Evolutionary conservation across 1,139 yeast genomes (phyloP), one percentile per base, ranked within the genome.

Genomic region (Eremothecium cymbalariae): DNA sequence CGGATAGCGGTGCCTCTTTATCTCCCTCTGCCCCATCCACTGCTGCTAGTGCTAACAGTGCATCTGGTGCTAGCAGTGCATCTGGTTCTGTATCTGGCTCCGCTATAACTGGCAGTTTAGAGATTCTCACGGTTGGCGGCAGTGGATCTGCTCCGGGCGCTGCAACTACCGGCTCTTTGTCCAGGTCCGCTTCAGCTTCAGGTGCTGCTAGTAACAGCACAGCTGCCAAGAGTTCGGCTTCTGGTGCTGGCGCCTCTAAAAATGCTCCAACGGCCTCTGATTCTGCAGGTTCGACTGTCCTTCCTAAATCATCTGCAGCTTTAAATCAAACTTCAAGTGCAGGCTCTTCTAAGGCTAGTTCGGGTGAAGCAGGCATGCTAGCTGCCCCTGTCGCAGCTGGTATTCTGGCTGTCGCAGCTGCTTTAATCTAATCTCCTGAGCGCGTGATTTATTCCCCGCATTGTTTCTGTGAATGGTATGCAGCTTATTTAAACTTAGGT

Each of bases 321-420:
- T n/a, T 18, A 8, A 34, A 28, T 7, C 18, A 11, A 8, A 18
- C 12, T 13, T 21, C 38, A 13, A 28, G 34, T 11, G 27, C 40
- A 4, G 31, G 33, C 11, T 15, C 28, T 9, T 31, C 37, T 14
- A 28, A 28, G 8, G 28, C 43, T 7, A 28, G 38, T 22, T 33
- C 41, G 3, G 46, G 37, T 7, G 44, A 37, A 12, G 46, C 42
- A 3, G 39, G 41, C 24, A 26, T 22, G n/a, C 9, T 41, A 14
- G 36, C 32, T 19, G 17, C 33, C 20, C 43, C 46, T 8, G 30
- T 38, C n/a, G 31, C 37, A 20, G 43, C 46, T 6, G 44, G 44
- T 14, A 14, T 36, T n/a, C 20, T 42, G 16, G 42, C 43, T 8
- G 45, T 40, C 3, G 18, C 36, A 5, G 11, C 39, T 18, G 47